Evolutionary conservation across 2,329 filamentous ascomycete species (phyloP), one percentile per base, ranked within the genome.

Genomic region (Gaeumannomyces sp.): DNA sequence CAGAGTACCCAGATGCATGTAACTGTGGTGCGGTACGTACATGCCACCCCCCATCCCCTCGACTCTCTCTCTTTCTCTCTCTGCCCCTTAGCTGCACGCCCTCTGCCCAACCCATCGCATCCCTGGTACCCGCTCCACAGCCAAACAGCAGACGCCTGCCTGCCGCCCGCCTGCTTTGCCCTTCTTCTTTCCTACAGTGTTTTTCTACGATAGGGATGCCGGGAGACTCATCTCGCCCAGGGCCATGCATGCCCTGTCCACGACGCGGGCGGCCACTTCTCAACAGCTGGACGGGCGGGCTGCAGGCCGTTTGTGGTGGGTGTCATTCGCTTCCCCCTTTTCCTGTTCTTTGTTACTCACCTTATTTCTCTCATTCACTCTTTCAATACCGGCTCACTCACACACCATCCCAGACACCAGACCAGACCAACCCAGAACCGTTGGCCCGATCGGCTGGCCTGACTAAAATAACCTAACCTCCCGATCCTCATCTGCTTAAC

Each of bases 11-110:
- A 60, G 59, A 60, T 31, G 45, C 45, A 53, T 53, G 45, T 53
- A 53, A 53, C 45, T 53, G 45, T 38, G 31, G 59, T n/a, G 22
- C 59, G 59, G 59, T 60, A 60, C 59, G 59, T 60, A 25, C 28
- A n/a, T 60, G 5, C 16, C 57, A 10, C 13, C 57, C 13, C 57
- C 25, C 11, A n/a, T 16, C 57, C 27, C 7, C 27, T 28, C 19
- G 38, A 22, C 57, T 19, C n/a, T 4, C n/a, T 58, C 3, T 11
- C 53, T 13, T 8, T 4, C 53, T 5, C 53, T n/a, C 53, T 27
- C 27, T 3, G 22, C 53, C 35, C 35, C 35, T 45, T 53, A 25
- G 45, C 45, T 22, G 22, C 45, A 53, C 45, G 45, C 45, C 45
- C 45, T 22, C n/a, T 59, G 16, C 27, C 29, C 57, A 29, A 16